Base-by-base conservation (phyloP, 2,329 filamentous ascomycete genomes). In the Pseudogymnoascus sp. region DNA sequence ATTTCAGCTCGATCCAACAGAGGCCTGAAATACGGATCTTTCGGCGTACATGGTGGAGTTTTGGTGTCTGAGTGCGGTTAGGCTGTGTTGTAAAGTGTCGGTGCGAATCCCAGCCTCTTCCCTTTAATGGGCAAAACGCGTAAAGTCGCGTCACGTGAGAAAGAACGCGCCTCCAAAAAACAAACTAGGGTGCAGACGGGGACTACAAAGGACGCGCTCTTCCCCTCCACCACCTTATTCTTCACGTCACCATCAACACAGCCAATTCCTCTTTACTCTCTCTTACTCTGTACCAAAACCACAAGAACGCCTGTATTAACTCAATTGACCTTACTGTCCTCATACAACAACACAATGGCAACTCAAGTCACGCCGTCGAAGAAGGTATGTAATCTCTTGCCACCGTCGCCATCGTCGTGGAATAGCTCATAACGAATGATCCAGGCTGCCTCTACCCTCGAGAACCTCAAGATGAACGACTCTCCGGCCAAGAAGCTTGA, bases 401-500 rank as follows among this genome's bases (percentile, higher is more conserved):
- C 69, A 68, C 72, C 67, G 66, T 65, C 65, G 64, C 73, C 62
- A 64, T 47, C 61, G 64, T 67, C 73, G 70, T 69, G 25, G 34
- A 25, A 39, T 58, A 41, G 28, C 61, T 30, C 5, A 34, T 58
- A 62, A 61, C 18, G 68, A 62, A 60, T 59, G 64, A 61, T 54
- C 66, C 73, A 97, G 93, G 88, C 88, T 79, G 89, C 91, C 70
- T 87, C 90, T 71, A 91, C 86, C 70, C 88, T 97, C 72, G 87
- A 94, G 76, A 85, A 84, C 69, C 82, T 97, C 75, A 95, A 93
- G 78, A 95, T 97, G 85, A 79, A 74, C 65, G 90, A 95, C 69
- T 94, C 91, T 1, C 91, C 92, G 50, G 78, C 88, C 66, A 96
- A 96, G 87, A 95, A 95, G 83, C 84, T 94, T 67, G 81, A 89